These are phyloP conservation scores for Chytriomyces sp. DNA, from an alignment of 192 early-diverging fungal genomes.

Conservation along the genomic window DNA sequence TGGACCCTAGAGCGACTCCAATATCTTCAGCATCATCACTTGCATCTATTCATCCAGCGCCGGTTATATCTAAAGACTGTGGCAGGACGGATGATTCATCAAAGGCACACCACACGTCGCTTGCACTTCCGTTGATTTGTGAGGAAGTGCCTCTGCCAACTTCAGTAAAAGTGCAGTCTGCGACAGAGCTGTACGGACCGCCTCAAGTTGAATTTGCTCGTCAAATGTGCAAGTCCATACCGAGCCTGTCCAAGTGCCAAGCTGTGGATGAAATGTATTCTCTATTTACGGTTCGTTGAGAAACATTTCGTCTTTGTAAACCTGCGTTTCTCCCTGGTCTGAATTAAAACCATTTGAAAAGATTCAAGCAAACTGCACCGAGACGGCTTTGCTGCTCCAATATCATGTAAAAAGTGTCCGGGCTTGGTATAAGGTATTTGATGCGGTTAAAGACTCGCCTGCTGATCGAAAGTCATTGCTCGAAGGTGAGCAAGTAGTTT, in stretches of 20 bases:
- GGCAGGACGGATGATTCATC: too few relatives aligned
- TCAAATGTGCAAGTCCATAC: not conserved
- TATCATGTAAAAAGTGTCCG: not conserved
- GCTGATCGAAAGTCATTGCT: not conserved
- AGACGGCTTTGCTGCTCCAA: not conserved
- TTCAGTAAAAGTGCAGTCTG: constrained; percentile 1
- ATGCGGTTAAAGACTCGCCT: not conserved
- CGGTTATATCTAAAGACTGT: too few relatives aligned
- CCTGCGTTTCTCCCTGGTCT: too few relatives aligned
- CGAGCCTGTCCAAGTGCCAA: not conserved
- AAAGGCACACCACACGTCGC: too few relatives aligned
- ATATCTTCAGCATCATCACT: too few relatives aligned
- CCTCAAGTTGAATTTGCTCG: constrained; percentile 21
- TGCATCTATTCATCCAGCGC: too few relatives aligned
- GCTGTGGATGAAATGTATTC: constrained; percentile 21
- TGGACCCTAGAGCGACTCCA: too few relatives aligned
- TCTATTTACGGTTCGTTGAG: not conserved
- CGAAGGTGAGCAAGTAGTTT: not conserved
- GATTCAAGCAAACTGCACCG: not conserved
- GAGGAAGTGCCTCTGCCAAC: too few relatives aligned
- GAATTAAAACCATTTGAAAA: not conserved
- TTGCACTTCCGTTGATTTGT: too few relatives aligned
- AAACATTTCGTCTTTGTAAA: too few relatives aligned
- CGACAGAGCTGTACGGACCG: constrained; percentile 24
- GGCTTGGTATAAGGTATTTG: not conserved